A percentile compares a stretch with the other conserved stretches of the same genome.
phyloP scores from a whole-genome alignment of 441 rosid genomes.

The Croton setiger region DNA sequence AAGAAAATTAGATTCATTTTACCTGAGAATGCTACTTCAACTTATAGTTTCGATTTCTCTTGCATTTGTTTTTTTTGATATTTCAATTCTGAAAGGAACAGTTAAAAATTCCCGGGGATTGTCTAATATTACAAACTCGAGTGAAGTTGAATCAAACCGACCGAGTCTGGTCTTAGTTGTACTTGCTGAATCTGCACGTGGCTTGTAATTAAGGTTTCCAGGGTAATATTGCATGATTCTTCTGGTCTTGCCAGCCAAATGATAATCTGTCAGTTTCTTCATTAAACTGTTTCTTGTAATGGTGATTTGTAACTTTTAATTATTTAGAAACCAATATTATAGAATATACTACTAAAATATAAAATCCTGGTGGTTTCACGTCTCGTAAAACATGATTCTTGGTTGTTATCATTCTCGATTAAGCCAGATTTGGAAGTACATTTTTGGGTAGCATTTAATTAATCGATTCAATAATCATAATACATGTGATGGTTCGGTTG shows the following conservation, averaged over 20 bases:
- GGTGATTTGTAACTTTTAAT: not conserved
- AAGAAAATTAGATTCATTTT: constrained; percentile 18
- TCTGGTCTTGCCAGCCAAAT: not conserved
- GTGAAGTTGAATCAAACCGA: not conserved
- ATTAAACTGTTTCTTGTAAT: not conserved
- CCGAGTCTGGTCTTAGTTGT: not conserved
- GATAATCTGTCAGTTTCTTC: not conserved
- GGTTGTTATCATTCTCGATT: constrained; percentile 2
- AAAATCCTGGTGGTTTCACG: not conserved
- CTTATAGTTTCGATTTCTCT: not conserved
- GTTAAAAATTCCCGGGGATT: too few species aligned
- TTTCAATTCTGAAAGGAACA: too few species aligned
- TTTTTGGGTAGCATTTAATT: not conserved
- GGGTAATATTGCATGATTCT: not conserved
- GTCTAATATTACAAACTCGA: too few species aligned
- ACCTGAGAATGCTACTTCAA: not conserved
- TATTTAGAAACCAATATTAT: not conserved
- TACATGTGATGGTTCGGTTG: too few species aligned
- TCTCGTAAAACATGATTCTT: constrained; percentile 14
- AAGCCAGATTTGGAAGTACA: not conserved
- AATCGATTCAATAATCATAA: too few species aligned
- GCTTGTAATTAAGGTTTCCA: not conserved
- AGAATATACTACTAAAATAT: not conserved
- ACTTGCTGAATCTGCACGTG: not conserved
- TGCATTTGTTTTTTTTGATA: not conserved